Base-by-base conservation (phyloP, 768 basidiomycete species). In the Hypholoma sublateritium region DNA sequence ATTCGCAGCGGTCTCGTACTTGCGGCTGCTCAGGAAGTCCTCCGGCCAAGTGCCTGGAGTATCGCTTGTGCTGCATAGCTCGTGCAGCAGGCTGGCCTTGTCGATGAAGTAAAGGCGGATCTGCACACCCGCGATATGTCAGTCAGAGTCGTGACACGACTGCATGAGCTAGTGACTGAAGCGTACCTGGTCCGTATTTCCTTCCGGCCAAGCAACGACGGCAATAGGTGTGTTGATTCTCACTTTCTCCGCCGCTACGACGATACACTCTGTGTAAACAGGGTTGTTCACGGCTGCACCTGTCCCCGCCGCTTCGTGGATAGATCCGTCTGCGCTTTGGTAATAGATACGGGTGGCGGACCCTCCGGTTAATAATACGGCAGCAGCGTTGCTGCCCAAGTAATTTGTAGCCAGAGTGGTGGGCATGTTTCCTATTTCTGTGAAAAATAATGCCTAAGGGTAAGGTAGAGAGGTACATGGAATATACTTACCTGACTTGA, bases 401-500 rank as follows among this genome's bases (percentile, higher is more conserved):
- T 44, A 44, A 17, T 44, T 44, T 8, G 43, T 44, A 17, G 43
- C 43, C 4, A 44, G 43, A 5, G 14, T n/a, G 43, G 43, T 44
- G 22, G 43, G 43, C 43, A 44, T 44, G 9, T 32, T 9, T 12
- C 19, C 12, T 17, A 44, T 44, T 19, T 17, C 43, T 44, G 43
- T 17, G 17, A 44, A 12, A 44, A 44, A 64, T n/a, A 37, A 61
- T 55, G 48, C 28, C 9, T 32, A 9, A 32, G 28, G 9, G 28
- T 32, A 32, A 9, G 28, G 5, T 32, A 32, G 28, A 32, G 28
- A 6, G 28, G 28, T 7, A 32, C 9, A 1, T 2, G 6, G 28
- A 9, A 32, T 32, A 32, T 2, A 32, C 9, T 9, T 32, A 32
- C 28, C 28, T 32, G 5, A 6, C 2, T 32, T 2, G 5, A 9